phyloP scores from a whole-genome alignment of 2,329 filamentous ascomycete species.

The Sarocladium brachiariae region DNA sequence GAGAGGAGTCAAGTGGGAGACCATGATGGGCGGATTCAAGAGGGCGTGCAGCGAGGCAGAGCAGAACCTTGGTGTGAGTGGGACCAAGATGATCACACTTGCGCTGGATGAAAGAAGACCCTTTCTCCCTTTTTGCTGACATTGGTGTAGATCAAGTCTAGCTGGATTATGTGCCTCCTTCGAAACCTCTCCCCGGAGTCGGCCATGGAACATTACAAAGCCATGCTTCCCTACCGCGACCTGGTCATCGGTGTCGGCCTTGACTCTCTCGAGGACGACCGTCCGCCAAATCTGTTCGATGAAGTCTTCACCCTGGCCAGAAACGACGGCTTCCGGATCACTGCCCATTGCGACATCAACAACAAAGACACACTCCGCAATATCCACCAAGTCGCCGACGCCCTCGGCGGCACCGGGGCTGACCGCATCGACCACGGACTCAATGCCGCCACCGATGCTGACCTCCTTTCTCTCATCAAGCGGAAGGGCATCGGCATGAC shows the following conservation, averaged over 20 bases:
- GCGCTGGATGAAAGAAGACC: too few species aligned
- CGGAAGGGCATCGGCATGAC: slow-evolving; percentile 52
- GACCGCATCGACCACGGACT: slow-evolving; percentile 68
- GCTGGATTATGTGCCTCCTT: slow-evolving; percentile 63
- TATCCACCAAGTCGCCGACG: slow-evolving; percentile 41
- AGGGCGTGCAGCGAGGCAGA: slow-evolving; percentile 52
- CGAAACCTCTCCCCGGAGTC: slow-evolving; percentile 64
- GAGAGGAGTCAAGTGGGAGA: slow-evolving; percentile 53
- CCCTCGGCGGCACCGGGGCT: slow-evolving; percentile 51
- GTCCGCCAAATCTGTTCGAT: slow-evolving; percentile 36
- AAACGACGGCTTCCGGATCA: slow-evolving; percentile 34
- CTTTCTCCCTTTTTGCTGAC: neutral
- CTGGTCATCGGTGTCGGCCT: slow-evolving; percentile 36
- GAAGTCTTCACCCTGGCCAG: slow-evolving; percentile 26
- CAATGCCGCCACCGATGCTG: slow-evolving; percentile 49
- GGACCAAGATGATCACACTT: too few species aligned
- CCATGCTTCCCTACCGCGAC: slow-evolving; percentile 27
- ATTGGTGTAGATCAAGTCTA: slow-evolving; percentile 26
- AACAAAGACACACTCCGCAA: slow-evolving; percentile 37
- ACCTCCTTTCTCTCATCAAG: slow-evolving; percentile 50
- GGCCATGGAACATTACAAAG: slow-evolving; percentile 52
- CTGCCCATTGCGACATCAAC: slow-evolving; percentile 42
- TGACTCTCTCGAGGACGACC: slow-evolving; percentile 35
- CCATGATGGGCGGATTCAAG: slow-evolving; percentile 54
- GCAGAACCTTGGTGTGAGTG: slow-evolving; percentile 51